Percentiles rank a stretch among this genome's conserved stretches.
Conservation (phyloP, 495 filamentous ascomycete genomes). For the Trichoderma parareesei region DNA sequence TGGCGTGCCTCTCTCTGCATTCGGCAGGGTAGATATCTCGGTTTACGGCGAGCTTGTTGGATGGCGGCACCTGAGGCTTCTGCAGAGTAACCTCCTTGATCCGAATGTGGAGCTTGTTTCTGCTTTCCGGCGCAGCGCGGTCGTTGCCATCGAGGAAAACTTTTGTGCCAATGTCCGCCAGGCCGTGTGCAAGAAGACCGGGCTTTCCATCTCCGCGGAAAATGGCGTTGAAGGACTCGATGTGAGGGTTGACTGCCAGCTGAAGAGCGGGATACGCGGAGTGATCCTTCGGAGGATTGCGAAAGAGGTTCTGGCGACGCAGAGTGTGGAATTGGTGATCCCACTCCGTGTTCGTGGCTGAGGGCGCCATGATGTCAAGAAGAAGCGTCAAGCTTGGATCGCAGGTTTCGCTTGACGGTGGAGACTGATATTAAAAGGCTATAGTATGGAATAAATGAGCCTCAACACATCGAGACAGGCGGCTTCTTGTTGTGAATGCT, state of each 20-base stretch:
- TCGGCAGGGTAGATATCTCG: constrained; percentile 86
- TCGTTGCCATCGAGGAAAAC: constrained; percentile 72
- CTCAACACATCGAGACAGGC: constrained; percentile 4
- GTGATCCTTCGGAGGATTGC: constrained; percentile 74
- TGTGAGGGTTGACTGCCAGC: constrained; percentile 75
- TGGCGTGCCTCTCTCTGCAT: constrained; percentile 86
- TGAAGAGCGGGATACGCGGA: constrained; percentile 84
- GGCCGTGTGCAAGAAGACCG: constrained; percentile 62
- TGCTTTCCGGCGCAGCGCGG: constrained; percentile 41
- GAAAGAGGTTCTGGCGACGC: constrained; percentile 78
- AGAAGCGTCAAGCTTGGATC: background rate
- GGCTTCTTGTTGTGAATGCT: background rate
- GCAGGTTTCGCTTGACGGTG: background rate
- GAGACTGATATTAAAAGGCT: background rate
- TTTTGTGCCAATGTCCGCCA: constrained; percentile 87
- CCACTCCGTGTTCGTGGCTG: constrained; percentile 56
- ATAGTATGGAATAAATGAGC: background rate
- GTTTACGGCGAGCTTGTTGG: constrained; percentile 73
- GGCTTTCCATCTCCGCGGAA: constrained; percentile 55
- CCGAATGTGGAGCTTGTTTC: constrained; percentile 65
- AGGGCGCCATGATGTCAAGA: constrained; percentile 46
- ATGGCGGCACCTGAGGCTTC: constrained; percentile 61
- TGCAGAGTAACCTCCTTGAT: constrained; percentile 72
- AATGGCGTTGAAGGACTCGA: constrained; percentile 93
- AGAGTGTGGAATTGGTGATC: constrained; percentile 72